These are phyloP conservation scores for Citrus inodora DNA, from an alignment of 345 rosid genomes.

Conservation along the genomic window DNA sequence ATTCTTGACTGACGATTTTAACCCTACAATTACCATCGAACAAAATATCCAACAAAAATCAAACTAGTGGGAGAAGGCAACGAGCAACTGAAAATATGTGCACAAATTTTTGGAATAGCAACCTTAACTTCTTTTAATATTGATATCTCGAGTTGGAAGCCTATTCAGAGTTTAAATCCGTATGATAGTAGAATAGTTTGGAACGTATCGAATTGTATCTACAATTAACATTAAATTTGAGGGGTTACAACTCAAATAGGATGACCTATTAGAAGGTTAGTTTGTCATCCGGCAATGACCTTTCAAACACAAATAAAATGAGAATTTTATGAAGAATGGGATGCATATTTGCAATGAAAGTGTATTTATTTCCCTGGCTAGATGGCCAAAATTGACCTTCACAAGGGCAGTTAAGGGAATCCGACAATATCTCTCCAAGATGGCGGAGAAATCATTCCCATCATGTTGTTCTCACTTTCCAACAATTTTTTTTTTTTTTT, in stretches of 20 bases:
- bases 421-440: not conserved
- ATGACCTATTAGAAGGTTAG: no score
- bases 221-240: no score
- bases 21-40: not conserved
- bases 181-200: no score
- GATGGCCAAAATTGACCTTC: not conserved
- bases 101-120: no score
- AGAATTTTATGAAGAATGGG: not conserved
- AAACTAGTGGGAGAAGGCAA: not conserved
- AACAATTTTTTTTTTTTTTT: not conserved
- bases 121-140: not conserved
- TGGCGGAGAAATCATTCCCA: constrained; percentile 24
- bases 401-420: constrained; percentile 9
- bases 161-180: no score
- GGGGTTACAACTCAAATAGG: no score
- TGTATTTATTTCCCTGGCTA: not conserved
- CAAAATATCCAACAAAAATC: not conserved
- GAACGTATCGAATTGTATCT: no score
- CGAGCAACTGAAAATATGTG: not conserved
- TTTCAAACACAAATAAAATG: not conserved
- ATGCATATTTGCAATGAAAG: not conserved
- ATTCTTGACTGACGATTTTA: not conserved
- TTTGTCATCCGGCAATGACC: not conserved
- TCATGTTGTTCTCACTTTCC: constrained; percentile 49
- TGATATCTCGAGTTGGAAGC: no score